A percentile compares a stretch with the other conserved stretches of the same genome.
Evolutionary conservation across 2,329 filamentous ascomycete species (phyloP).

Genomic region (Xylariaceae sp.): DNA sequence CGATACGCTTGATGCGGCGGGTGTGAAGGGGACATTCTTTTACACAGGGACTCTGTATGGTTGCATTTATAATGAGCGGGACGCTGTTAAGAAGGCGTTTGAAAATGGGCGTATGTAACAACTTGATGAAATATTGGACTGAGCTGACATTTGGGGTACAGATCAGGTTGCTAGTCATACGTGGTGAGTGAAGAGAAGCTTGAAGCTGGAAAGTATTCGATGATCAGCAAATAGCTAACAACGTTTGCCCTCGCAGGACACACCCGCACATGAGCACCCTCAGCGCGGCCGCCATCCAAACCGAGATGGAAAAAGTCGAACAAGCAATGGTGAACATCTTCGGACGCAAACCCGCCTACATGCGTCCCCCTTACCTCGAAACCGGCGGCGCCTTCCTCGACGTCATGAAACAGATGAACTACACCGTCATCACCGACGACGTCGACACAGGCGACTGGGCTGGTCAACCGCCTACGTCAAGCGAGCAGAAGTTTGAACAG

Average conservation of each 20-base stretch:
- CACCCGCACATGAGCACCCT: conserved; percentile 42
- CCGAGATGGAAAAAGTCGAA: conserved; percentile 47
- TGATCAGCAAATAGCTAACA: conserved; percentile 1
- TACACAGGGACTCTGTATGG: conserved; percentile 47
- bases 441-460: conserved; percentile 60
- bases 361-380: conserved; percentile 47
- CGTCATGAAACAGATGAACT: conserved; percentile 44
- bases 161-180: conserved; percentile 51
- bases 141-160: conserved; percentile 2
- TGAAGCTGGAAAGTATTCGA: not conserved
- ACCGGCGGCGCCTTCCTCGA: conserved; percentile 41
- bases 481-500: conserved; percentile 47
- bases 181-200: conserved; percentile 34
- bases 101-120: conserved; percentile 36
- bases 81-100: conserved; percentile 50
- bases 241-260: conserved; percentile 32
- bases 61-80: conserved; percentile 46
- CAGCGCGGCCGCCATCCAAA: conserved; percentile 36
- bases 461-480: conserved; percentile 44
- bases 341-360: conserved; percentile 45
- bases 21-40: conserved; percentile 51
- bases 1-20: conserved; percentile 44
- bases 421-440: conserved; percentile 57
- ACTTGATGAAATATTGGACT: not conserved
- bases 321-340: conserved; percentile 47